A percentile compares a stretch with the other conserved stretches of the same genome.
phyloP scores from a whole-genome alignment of 108 stramenopile species.

The Aureococcus anophagefferens region DNA sequence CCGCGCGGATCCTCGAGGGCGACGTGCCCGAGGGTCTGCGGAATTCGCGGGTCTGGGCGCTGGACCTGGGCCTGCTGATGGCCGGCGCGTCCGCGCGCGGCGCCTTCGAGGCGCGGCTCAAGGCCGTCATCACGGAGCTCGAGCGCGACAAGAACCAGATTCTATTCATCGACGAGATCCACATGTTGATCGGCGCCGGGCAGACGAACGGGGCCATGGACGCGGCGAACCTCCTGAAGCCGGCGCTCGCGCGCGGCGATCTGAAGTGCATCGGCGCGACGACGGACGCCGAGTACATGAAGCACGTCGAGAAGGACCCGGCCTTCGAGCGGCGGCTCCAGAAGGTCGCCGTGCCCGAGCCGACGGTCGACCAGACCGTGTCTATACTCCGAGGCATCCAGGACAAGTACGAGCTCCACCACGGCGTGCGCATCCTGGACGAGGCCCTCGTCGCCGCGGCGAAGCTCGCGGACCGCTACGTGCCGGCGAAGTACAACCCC shows the following conservation, averaged over 20 bases:
- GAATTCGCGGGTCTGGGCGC: slow-evolving; percentile 60
- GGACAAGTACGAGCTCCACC: slow-evolving; percentile 85
- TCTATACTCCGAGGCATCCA: slow-evolving; percentile 85
- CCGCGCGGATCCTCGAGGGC: slow-evolving; percentile 77
- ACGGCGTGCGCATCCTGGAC: slow-evolving; percentile 82
- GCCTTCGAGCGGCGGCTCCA: slow-evolving; percentile 97
- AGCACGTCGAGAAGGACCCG: slow-evolving; percentile 87
- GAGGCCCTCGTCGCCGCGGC: slow-evolving; percentile 83
- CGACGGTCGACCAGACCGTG: slow-evolving; percentile 82
- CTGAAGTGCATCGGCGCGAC: slow-evolving; percentile 94
- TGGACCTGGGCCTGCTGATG: slow-evolving; percentile 91
- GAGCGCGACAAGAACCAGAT: slow-evolving; percentile 69
- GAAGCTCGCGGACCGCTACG: slow-evolving; percentile 81
- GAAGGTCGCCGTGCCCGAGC: slow-evolving; percentile 76
- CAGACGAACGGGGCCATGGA: slow-evolving; percentile 84
- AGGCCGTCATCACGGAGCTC: slow-evolving; percentile 88
- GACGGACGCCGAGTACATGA: slow-evolving; percentile 83
- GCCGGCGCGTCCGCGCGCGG: slow-evolving; percentile 95
- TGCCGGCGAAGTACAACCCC: slow-evolving; percentile 78
- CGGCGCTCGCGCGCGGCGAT: slow-evolving; percentile 89
- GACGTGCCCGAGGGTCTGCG: slow-evolving; percentile 87
- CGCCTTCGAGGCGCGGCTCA: slow-evolving; percentile 94
- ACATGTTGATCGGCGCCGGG: slow-evolving; percentile 90
- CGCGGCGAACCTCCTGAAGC: slow-evolving; percentile 95
- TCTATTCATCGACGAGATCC: slow-evolving; percentile 95